These are phyloP conservation scores for Aspergillus flavus DNA, from an alignment of 2,329 filamentous ascomycete species.

Conservation along the genomic window DNA sequence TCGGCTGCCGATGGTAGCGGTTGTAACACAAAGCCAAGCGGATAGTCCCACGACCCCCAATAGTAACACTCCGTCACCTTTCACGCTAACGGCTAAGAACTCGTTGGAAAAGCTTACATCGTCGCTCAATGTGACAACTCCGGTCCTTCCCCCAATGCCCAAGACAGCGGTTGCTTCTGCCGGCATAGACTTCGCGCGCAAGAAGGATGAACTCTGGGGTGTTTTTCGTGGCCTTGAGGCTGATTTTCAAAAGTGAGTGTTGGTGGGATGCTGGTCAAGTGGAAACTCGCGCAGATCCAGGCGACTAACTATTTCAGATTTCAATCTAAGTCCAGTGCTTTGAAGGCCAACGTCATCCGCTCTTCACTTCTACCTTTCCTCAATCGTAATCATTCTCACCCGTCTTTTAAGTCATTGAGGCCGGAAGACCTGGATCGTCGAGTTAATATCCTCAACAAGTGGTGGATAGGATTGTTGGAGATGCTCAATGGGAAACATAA, in stretches of 20 bases:
- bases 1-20: conserved; percentile 44
- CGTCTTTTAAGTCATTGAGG: conserved; percentile 66
- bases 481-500: conserved; percentile 76
- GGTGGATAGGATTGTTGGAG: conserved; percentile 84
- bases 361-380: conserved; percentile 75
- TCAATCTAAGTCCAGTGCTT: conserved; percentile 68
- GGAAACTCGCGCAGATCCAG: conserved; percentile 11
- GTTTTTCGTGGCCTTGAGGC: conserved; percentile 69
- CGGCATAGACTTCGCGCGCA: conserved; percentile 48
- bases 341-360: conserved; percentile 77
- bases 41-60: conserved; percentile 39
- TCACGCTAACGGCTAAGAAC: conserved; percentile 42
- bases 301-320: conserved; percentile 54
- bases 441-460: conserved; percentile 79
- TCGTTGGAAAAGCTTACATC: conserved; percentile 52
- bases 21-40: conserved; percentile 39
- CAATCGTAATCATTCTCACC: conserved; percentile 67
- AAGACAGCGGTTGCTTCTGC: conserved; percentile 44
- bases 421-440: conserved; percentile 82
- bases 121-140: conserved; percentile 46
- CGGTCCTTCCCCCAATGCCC: conserved; percentile 52
- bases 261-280: neutral
- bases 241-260: conserved; percentile 65
- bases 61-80: conserved; percentile 43
- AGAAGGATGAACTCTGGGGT: conserved; percentile 71